phyloP scores from a whole-genome alignment of 768 basidiomycete genomes.

The Termitomyces bulborhizus region DNA sequence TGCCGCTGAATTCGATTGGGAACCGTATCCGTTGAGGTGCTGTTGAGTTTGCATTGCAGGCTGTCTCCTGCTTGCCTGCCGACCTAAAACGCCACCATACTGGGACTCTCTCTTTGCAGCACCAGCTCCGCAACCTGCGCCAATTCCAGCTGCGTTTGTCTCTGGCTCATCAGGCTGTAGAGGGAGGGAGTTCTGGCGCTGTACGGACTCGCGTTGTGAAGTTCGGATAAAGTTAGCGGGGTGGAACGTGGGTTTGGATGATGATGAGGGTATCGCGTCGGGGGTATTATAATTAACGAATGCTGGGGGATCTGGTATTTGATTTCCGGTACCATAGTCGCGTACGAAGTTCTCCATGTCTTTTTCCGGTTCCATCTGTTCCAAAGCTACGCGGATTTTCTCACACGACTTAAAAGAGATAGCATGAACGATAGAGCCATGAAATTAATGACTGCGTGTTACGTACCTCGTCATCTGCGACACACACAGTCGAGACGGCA shows the following conservation, averaged over 20 bases:
- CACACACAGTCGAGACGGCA: constrained; percentile 92
- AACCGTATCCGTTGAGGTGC: constrained; percentile 21
- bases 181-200: constrained; percentile 22
- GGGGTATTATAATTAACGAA: constrained; percentile 80
- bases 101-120: constrained; percentile 28
- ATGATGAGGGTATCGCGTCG: constrained; percentile 57
- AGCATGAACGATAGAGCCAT: constrained; percentile 1
- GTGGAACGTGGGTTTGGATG: constrained; percentile 49
- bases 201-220: constrained; percentile 32
- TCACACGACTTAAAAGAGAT: constrained; percentile 72
- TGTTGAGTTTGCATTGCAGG: constrained; percentile 17
- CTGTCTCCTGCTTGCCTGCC: constrained; percentile 24
- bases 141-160: constrained; percentile 63
- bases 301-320: constrained; percentile 81
- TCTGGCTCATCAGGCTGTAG: constrained; percentile 35
- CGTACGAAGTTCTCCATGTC: constrained; percentile 90
- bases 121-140: constrained; percentile 51
- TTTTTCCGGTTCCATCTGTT: constrained; percentile 80
- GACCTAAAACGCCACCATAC: constrained; percentile 19
- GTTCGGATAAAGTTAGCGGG: constrained; percentile 47
- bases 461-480: constrained; percentile 89
- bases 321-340: constrained; percentile 81
- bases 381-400: constrained; percentile 75
- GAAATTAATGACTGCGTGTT: neutral
- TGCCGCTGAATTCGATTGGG: neutral